Percentiles rank a stretch among this genome's conserved stretches.
Conservation (phyloP, 306 rosid genomes). For the Cucumis hystrix region DNA sequence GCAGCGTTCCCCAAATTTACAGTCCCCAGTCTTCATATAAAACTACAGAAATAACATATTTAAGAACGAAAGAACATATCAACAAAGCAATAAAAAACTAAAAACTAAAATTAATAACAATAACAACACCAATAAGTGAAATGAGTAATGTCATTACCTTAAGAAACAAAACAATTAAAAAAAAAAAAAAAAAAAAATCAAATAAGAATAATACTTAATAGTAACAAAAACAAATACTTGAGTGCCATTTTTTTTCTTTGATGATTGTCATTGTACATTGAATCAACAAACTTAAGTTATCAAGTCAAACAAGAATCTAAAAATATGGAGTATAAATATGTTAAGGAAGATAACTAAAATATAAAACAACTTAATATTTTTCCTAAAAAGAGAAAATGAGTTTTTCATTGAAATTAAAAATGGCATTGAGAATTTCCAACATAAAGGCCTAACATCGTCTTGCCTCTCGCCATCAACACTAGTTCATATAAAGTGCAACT, state of each 20-base stretch:
- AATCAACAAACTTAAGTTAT: not conserved
- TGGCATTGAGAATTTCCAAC: not conserved
- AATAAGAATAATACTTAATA: not conserved
- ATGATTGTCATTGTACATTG: not conserved
- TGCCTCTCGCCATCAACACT: not conserved
- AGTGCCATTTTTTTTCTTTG: not conserved
- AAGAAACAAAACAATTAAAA: not conserved
- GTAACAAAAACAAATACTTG: not conserved
- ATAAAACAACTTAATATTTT: too few relatives aligned
- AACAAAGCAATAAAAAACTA: not conserved
- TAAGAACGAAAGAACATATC: not conserved
- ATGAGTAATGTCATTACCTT: not conserved
- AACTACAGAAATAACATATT: conserved; percentile 24
- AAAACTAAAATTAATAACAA: not conserved
- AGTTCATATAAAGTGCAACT: not conserved
- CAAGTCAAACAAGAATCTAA: not conserved
- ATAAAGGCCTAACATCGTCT: not conserved
- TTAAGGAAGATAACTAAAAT: not conserved
- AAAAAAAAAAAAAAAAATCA: not conserved
- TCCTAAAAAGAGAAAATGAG: not conserved
- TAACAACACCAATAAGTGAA: not conserved
- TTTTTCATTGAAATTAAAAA: not conserved
- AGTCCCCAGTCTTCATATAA: conserved; percentile 92
- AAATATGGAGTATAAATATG: not conserved
- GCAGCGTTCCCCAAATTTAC: conserved; percentile 80